Conservation (phyloP, 164 flowering plant genomes). For the Tetracentron sinense region DNA sequence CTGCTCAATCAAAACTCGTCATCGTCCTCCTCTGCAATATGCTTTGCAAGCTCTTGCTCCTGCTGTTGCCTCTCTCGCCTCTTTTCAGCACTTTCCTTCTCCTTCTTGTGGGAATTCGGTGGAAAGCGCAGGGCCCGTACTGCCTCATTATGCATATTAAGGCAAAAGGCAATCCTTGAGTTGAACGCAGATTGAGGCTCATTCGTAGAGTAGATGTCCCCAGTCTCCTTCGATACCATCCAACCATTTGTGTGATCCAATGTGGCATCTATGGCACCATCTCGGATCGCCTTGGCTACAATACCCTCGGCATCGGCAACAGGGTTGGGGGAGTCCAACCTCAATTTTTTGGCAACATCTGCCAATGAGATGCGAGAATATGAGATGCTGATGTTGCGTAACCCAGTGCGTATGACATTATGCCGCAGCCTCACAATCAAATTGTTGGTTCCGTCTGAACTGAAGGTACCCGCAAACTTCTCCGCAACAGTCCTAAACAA, state of each 20-base stretch:
- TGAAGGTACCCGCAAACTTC: constrained; percentile 62
- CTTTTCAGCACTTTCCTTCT: constrained; percentile 91
- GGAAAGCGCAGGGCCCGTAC: constrained; percentile 83
- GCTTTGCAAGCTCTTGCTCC: constrained; percentile 95
- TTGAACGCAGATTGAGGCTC: constrained; percentile 86
- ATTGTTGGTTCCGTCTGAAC: constrained; percentile 72
- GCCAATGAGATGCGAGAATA: constrained; percentile 82
- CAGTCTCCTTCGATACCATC: constrained; percentile 90
- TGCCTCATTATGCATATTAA: constrained; percentile 94
- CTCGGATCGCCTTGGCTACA: constrained; percentile 90
- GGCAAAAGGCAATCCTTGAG: constrained; percentile 88
- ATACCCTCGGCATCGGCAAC: constrained; percentile 94
- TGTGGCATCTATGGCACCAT: constrained; percentile 93
- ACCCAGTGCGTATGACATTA: constrained; percentile 89
- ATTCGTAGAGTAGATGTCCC: constrained; percentile 86
- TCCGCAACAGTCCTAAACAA: constrained; percentile 72
- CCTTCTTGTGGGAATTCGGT: constrained; percentile 78
- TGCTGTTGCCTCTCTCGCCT: constrained; percentile 88
- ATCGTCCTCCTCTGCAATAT: constrained; percentile 96
- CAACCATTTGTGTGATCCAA: constrained; percentile 78
- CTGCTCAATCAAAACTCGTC: constrained; percentile 62
- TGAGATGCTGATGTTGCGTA: constrained; percentile 89
- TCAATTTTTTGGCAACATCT: constrained; percentile 81
- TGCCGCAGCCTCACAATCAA: constrained; percentile 86
- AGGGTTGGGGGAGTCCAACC: constrained; percentile 71